Evolutionary conservation across 345 rosid genomes (phyloP).

Genomic region (Euclidium syriacum): DNA sequence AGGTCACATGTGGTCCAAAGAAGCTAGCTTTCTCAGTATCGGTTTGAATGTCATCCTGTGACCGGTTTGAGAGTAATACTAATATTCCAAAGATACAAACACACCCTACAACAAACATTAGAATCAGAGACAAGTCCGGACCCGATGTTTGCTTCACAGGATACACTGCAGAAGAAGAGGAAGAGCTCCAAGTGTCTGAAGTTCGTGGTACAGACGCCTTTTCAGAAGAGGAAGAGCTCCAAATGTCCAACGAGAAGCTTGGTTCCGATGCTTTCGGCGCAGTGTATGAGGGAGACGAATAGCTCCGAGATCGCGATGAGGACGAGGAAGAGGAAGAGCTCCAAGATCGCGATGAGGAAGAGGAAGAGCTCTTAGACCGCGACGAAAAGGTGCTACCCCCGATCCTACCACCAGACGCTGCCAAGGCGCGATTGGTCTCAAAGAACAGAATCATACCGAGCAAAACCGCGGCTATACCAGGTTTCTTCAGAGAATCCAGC

Average conservation of each 20-base stretch:
- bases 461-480: constrained; percentile 53
- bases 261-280: constrained; percentile 38
- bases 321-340: constrained; percentile 45
- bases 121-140: constrained; percentile 61
- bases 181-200: too few relatives aligned
- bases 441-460: constrained; percentile 52
- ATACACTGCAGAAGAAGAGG: too few relatives aligned
- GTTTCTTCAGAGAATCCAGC: constrained; percentile 48
- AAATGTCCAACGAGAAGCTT: constrained; percentile 55
- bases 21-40: constrained; percentile 74
- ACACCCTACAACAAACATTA: constrained; percentile 78
- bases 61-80: constrained; percentile 66
- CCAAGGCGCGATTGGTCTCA: constrained; percentile 55
- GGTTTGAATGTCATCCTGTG: constrained; percentile 50
- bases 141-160: too few relatives aligned
- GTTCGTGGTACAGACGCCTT: too few relatives aligned
- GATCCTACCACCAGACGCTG: constrained; percentile 85
- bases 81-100: constrained; percentile 83
- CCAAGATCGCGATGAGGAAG: constrained; percentile 45
- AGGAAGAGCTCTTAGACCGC: constrained; percentile 44
- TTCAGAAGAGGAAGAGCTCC: too few relatives aligned
- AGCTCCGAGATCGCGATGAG: too few relatives aligned
- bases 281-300: too few relatives aligned
- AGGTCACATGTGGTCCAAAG: constrained; percentile 88
- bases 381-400: constrained; percentile 69